Percentiles rank a stretch among this genome's conserved stretches.
These are phyloP conservation scores for Euptelea pleiosperma DNA, from an alignment of 164 flowering plant genomes.

Conservation along the genomic window DNA sequence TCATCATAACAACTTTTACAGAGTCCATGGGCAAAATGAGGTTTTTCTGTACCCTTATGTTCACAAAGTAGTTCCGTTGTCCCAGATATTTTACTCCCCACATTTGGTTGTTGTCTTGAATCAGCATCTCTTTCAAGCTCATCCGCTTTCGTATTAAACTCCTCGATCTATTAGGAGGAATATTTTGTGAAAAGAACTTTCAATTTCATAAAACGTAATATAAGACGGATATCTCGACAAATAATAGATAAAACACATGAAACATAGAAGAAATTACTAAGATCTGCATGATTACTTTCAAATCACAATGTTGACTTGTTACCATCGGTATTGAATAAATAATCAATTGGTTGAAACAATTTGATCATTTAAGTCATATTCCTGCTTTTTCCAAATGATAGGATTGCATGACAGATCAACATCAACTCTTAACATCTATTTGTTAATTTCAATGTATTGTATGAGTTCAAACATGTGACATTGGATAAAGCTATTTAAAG, in stretches of 20 bases:
- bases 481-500: no score
- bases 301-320: conserved; percentile 1
- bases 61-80: conserved; percentile 58
- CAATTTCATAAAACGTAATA: background rate
- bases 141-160: conserved; percentile 54
- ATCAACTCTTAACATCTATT: conserved; percentile 2
- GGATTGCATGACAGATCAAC: background rate
- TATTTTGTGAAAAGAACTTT: background rate
- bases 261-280: background rate
- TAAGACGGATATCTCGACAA: background rate
- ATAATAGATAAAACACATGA: background rate
- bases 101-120: conserved; percentile 10
- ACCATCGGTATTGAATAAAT: background rate
- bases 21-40: conserved; percentile 64
- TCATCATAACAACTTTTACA: conserved; percentile 64
- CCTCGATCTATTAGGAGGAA: conserved; percentile 52
- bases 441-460: background rate
- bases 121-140: conserved; percentile 37
- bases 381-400: background rate
- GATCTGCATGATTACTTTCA: background rate
- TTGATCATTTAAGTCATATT: background rate
- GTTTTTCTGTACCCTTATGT: conserved; percentile 46
- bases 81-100: conserved; percentile 20
- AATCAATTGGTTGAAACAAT: background rate
- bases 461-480: background rate